Base-by-base conservation (phyloP, 768 basidiomycete species). In the Galerina sulciceps region DNA sequence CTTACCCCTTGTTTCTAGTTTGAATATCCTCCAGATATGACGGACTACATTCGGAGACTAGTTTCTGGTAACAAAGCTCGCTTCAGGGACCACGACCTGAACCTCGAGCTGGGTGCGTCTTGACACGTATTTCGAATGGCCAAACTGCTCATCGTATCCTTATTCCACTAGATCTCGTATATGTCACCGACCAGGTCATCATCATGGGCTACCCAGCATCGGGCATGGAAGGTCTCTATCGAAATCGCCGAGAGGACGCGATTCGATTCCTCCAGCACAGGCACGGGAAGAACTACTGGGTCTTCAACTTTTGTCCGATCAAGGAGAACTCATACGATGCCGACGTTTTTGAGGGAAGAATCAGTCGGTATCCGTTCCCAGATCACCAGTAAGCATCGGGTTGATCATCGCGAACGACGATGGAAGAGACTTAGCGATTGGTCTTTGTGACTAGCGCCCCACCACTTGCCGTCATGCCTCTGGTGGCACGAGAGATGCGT, bases 261-360 rank as follows among this genome's bases (percentile, higher is more conserved):
- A 85, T 86, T 62, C 81, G 79, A 40, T 94, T 95, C 70, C 79
- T 94, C 5, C 85, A 90, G 23, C 76, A 85, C 53, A 79, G 87
- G 45, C 92, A 94, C 66, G 84, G 85, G 4, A 80, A 86, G 65
- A 86, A 92, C 66, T 95, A 85, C 69, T 91, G 92, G 88, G 84
- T 95, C 10, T 94, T 92, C 80, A 95, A 96, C 71, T 86, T 95
- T 58, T 95, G 93, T 63, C 93, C 93, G 0, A 65, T 88, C 8
- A 80, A 77, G 61, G 94, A 95, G 72, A 95, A 95, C 68, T 81
- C 86, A 6, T 96, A 96, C 71, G 82, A 86, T 3, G 75, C 87
- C 2, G 73, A 75, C 45, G 74, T 87, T 37, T 95, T 95, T 68
- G 81, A 82, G 11, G 86, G 87, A 8, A 78, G 91, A 41, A 89